Conservation (phyloP, 441 rosid species). For the Gossypium trilobum region DNA sequence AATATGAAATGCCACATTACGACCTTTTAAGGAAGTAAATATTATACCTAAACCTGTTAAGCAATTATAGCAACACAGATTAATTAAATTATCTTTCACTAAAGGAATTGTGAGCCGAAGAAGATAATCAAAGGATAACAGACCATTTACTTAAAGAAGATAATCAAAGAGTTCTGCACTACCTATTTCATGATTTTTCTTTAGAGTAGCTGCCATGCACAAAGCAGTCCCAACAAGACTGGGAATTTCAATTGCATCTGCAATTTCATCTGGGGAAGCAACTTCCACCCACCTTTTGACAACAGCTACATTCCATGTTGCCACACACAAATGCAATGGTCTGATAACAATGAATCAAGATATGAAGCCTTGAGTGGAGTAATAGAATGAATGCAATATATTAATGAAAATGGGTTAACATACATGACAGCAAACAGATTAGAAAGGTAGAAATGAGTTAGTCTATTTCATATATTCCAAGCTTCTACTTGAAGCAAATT, state of each 20-base stretch:
- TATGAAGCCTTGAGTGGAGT: slow-evolving; percentile 10
- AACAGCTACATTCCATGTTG: slow-evolving; percentile 86
- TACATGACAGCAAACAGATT: slow-evolving; percentile 1
- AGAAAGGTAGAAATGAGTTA: slow-evolving; percentile 10
- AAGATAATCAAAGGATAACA: no score
- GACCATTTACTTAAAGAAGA: background rate
- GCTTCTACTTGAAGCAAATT: background rate
- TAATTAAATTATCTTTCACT: background rate
- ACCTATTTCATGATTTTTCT: slow-evolving; percentile 95
- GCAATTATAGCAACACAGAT: background rate
- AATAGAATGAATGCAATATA: background rate
- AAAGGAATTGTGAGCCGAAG: background rate
- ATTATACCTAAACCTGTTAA: background rate
- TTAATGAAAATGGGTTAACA: background rate
- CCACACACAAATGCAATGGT: slow-evolving; percentile 86
- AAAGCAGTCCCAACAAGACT: slow-evolving; percentile 83
- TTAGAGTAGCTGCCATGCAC: slow-evolving; percentile 84
- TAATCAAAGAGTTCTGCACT: slow-evolving; percentile 25
- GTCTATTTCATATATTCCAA: background rate
- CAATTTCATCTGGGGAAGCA: slow-evolving; percentile 60
- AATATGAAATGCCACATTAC: background rate
- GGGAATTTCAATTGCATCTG: slow-evolving; percentile 67
- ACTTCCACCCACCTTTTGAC: slow-evolving; percentile 90
- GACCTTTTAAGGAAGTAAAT: background rate
- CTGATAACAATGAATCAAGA: slow-evolving; percentile 33